A percentile compares a stretch with the other conserved stretches of the same genome.
These are phyloP conservation scores for Coemansia sp. DNA, from an alignment of 192 early-diverging fungal genomes.

Conservation along the genomic window DNA sequence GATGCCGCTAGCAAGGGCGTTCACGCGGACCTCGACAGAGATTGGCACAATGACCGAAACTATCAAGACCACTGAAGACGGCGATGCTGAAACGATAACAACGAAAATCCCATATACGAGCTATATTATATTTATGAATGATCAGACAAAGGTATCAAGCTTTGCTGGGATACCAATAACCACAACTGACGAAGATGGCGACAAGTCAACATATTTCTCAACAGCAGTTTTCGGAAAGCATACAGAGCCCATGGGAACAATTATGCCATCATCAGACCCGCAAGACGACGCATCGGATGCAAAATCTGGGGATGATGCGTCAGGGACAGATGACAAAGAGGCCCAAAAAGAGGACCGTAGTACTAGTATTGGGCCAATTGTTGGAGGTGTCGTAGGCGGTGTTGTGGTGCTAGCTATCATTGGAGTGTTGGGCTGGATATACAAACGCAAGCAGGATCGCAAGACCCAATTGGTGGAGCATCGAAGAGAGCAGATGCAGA, in stretches of 20 bases:
- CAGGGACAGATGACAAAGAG: neutral
- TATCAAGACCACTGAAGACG: conserved; percentile 7
- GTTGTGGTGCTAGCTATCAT: conserved; percentile 21
- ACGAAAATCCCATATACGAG: conserved; percentile 25
- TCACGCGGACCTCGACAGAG: conserved; percentile 19
- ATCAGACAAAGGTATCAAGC: conserved; percentile 19
- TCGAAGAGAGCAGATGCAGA: conserved; percentile 44
- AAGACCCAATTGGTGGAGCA: conserved; percentile 42
- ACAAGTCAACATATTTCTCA: conserved; percentile 25
- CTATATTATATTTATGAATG: conserved; percentile 44
- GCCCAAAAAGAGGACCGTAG: neutral
- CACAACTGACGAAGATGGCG: conserved; percentile 29
- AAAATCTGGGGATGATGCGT: neutral
- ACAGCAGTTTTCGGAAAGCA: conserved; percentile 6
- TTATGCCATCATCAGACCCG: neutral
- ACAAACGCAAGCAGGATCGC: conserved; percentile 39
- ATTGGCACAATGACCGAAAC: conserved; percentile 18
- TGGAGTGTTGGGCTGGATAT: conserved; percentile 22
- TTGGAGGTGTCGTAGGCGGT: conserved; percentile 29
- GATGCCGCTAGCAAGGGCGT: conserved; percentile 11
- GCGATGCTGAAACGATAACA: conserved; percentile 10
- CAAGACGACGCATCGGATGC: neutral
- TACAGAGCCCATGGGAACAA: neutral
- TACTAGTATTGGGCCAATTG: conserved; percentile 31
- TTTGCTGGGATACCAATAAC: conserved; percentile 35